A percentile compares a stretch with the other conserved stretches of the same genome.
phyloP scores from a whole-genome alignment of 352 stramenopile genomes.

The Phytophthora cactorum region DNA sequence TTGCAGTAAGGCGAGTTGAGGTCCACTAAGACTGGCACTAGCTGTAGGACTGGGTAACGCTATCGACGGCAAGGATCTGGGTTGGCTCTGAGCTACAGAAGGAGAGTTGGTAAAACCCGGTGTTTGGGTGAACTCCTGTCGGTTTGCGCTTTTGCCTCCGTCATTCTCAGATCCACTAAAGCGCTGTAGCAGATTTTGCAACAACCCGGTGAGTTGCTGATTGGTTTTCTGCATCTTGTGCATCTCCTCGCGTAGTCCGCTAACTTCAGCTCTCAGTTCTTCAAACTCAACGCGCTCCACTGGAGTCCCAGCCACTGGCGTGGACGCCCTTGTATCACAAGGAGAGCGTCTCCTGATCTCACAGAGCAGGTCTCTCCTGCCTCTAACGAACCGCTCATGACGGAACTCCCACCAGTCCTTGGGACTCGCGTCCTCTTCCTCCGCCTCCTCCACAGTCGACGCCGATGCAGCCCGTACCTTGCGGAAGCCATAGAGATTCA shows the following conservation, averaged over 20 bases:
- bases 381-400: slow-evolving; percentile 85
- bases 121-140: slow-evolving; percentile 16
- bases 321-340: slow-evolving; percentile 23
- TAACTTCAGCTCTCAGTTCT: slow-evolving; percentile 64
- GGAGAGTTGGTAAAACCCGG: slow-evolving; percentile 16
- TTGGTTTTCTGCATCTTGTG: slow-evolving; percentile 75
- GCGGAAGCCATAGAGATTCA: slow-evolving; percentile 93
- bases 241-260: slow-evolving; percentile 64
- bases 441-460: not conserved
- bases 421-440: slow-evolving; percentile 50
- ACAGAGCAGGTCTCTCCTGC: slow-evolving; percentile 65
- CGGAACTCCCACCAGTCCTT: slow-evolving; percentile 89
- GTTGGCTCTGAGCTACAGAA: slow-evolving; percentile 19
- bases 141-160: slow-evolving; percentile 11
- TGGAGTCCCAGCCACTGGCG: slow-evolving; percentile 25
- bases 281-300: slow-evolving; percentile 81
- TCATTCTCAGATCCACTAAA: slow-evolving; percentile 25
- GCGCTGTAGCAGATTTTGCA: slow-evolving; percentile 57
- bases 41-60: slow-evolving; percentile 37
- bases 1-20: slow-evolving; percentile 39
- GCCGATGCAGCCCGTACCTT: slow-evolving; percentile 57
- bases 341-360: slow-evolving; percentile 75
- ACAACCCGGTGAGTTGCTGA: slow-evolving; percentile 59
- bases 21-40: slow-evolving; percentile 21
- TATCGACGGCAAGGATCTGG: slow-evolving; percentile 29